A percentile compares a stretch with the other conserved stretches of the same genome.
These are phyloP conservation scores for Fusarium albidum DNA, from an alignment of 2,329 filamentous ascomycete genomes.

Conservation along the genomic window DNA sequence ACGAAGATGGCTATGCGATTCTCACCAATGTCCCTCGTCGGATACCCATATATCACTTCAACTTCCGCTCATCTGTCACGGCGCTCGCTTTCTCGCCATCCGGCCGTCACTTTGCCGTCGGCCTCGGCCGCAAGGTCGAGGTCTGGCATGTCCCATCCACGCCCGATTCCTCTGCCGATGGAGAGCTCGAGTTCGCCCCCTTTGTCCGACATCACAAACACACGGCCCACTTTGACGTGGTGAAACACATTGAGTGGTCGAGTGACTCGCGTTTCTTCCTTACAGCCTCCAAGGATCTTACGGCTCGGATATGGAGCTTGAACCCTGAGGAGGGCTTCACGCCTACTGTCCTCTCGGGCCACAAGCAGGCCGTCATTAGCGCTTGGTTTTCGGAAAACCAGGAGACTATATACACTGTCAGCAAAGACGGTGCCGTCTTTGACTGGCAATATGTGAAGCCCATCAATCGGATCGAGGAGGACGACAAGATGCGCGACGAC, in stretches of 20 bases:
- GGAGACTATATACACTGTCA: conserved; percentile 94
- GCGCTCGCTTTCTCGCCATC: conserved; percentile 91
- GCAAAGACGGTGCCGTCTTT: conserved; percentile 96
- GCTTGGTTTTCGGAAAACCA: conserved; percentile 98
- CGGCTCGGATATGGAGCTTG: conserved; percentile 93
- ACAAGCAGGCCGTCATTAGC: conserved; percentile 88
- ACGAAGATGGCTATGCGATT: conserved; percentile 93
- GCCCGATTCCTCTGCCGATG: conserved; percentile 79
- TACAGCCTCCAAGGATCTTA: conserved; percentile 90
- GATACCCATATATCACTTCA: conserved; percentile 91
- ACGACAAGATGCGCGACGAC: conserved; percentile 67
- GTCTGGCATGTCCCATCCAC: conserved; percentile 96
- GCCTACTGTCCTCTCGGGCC: conserved; percentile 88
- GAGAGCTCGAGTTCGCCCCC: conserved; percentile 92
- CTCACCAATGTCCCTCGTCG: conserved; percentile 88
- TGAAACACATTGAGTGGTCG: conserved; percentile 92
- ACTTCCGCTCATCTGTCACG: conserved; percentile 85
- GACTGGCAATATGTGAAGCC: conserved; percentile 84
- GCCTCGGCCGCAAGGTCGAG: conserved; percentile 85
- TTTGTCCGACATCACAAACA: conserved; percentile 90
- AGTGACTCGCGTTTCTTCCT: conserved; percentile 95
- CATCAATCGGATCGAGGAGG: conserved; percentile 62
- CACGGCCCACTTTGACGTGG: conserved; percentile 86
- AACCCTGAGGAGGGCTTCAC: conserved; percentile 86
- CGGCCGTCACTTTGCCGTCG: conserved; percentile 89